Conservation (phyloP, 2,329 filamentous ascomycete species). For the Cylindrodendrum hubeiense region DNA sequence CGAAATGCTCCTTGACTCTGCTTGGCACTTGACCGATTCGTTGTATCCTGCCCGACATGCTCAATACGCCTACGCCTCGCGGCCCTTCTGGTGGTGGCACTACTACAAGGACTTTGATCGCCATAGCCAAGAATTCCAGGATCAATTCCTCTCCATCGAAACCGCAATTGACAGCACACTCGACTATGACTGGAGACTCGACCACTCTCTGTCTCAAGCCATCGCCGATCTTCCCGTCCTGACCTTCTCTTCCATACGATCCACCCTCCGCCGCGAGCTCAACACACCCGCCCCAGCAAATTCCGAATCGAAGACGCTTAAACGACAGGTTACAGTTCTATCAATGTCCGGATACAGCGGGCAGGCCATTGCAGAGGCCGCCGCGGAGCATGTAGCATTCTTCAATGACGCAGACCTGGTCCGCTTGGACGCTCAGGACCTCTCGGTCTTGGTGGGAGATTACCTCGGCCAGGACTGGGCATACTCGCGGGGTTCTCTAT, state of each 20-base stretch:
- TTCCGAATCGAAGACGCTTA: constrained; percentile 49
- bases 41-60: constrained; percentile 50
- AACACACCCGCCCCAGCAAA: constrained; percentile 40
- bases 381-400: constrained; percentile 74
- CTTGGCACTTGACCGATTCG: constrained; percentile 51
- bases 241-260: constrained; percentile 49
- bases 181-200: constrained; percentile 47
- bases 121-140: constrained; percentile 44
- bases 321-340: constrained; percentile 54
- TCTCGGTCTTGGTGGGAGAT: constrained; percentile 76
- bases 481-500: constrained; percentile 60
- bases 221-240: constrained; percentile 51
- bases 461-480: constrained; percentile 75
- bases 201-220: constrained; percentile 50
- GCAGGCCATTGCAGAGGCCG: constrained; percentile 52
- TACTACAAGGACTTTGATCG: constrained; percentile 51
- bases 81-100: constrained; percentile 58
- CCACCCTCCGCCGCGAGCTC: constrained; percentile 47
- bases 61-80: constrained; percentile 49
- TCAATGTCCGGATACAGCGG: constrained; percentile 55
- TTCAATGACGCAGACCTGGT: constrained; percentile 76
- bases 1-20: constrained; percentile 54
- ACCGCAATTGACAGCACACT: constrained; percentile 45
- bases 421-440: constrained; percentile 74
- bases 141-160: constrained; percentile 45